Base-by-base conservation (phyloP, 805 yeast genomes). In the Schwanniomyces polymorphus region DNA sequence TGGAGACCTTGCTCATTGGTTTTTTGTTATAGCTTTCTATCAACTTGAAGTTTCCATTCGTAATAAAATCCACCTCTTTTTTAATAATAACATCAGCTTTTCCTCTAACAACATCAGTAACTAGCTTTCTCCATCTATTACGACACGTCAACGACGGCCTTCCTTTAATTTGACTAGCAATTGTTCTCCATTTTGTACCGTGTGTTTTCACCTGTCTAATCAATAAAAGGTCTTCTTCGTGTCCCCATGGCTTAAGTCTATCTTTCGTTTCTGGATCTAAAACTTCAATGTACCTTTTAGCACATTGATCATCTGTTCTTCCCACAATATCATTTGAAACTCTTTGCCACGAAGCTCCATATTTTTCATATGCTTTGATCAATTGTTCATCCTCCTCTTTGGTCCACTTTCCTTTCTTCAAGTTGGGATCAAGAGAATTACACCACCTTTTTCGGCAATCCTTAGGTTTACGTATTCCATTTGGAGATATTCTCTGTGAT, bases 291-390 rank as follows among this genome's bases (percentile, higher is more conserved):
- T 88, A 91, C 57, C 97, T 72, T 60, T 91, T 91, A 1, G 96
- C 88, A 71, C 98, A 91, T 69, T 91, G 97, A 64, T 91, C 97
- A 59, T 91, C 97, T 0, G 96, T 91, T 60, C 97, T 75, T 5
- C 97, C 96, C 3, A 81, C 80, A 10, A 91, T 86, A 44, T 80
- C 84, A 43, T 75, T 67, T 0, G 96, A 83, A 9, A 91, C 91
- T 56, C 85, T 85, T 52, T 87, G 88, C 97, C 97, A 91, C 27
- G 84, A 79, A 0, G 96, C 78, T 0, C 97, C 97, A 61, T 80
- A 77, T 53, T 74, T 77, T 42, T 78, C 70, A 61, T 79, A 87
- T 1, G 94, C 90, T 43, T 75, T 72, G 18, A 85, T 59, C 31
- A 91, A 71, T 33, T 72, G 69, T 29, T 76, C 76, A 67, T 91